phyloP scores from a whole-genome alignment of 768 basidiomycete species.

The Coprinopsis cinerea region DNA sequence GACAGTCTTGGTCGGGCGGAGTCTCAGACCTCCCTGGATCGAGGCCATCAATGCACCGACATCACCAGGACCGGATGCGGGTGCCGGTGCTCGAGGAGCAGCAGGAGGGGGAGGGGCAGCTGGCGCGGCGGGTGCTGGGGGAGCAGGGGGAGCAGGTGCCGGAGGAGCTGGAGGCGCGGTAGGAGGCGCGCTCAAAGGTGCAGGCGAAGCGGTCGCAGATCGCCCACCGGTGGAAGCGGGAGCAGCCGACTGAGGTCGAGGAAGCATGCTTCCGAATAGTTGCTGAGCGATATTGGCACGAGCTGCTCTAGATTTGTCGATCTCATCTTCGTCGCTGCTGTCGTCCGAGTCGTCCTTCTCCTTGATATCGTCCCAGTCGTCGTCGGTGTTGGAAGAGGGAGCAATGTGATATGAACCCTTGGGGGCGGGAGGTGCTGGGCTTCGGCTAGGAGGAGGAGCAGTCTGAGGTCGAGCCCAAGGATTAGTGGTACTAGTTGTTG shows the following conservation, averaged over 20 bases:
- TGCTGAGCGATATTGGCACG: constrained; percentile 71
- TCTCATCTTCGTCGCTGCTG: constrained; percentile 76
- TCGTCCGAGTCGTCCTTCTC: constrained; percentile 54
- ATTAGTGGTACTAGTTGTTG: constrained; percentile 49
- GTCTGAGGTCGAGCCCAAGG: constrained; percentile 51
- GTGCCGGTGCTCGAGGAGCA: constrained; percentile 25
- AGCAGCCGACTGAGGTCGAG: constrained; percentile 54
- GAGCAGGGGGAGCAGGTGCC: constrained; percentile 25
- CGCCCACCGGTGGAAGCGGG: constrained; percentile 44
- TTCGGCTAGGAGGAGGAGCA: constrained; percentile 33
- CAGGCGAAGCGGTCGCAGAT: constrained; percentile 31
- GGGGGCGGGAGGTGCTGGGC: constrained; percentile 47
- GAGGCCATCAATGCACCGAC: constrained; percentile 65
- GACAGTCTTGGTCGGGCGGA: constrained; percentile 74
- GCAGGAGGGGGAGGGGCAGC: constrained; percentile 35
- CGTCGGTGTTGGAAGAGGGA: constrained; percentile 43
- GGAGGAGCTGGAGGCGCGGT: constrained; percentile 18
- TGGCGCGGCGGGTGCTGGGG: constrained; percentile 28
- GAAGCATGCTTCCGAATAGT: constrained; percentile 71
- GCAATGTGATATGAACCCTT: constrained; percentile 61
- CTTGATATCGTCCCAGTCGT: constrained; percentile 82
- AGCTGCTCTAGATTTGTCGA: constrained; percentile 54
- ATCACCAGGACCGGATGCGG: constrained; percentile 38
- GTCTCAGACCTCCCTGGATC: constrained; percentile 69
- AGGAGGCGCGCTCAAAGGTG: constrained; percentile 22